A percentile compares a stretch with the other conserved stretches of the same genome.
phyloP scores from a whole-genome alignment of 2,329 filamentous ascomycete species.

The Ceratocystis variospora region DNA sequence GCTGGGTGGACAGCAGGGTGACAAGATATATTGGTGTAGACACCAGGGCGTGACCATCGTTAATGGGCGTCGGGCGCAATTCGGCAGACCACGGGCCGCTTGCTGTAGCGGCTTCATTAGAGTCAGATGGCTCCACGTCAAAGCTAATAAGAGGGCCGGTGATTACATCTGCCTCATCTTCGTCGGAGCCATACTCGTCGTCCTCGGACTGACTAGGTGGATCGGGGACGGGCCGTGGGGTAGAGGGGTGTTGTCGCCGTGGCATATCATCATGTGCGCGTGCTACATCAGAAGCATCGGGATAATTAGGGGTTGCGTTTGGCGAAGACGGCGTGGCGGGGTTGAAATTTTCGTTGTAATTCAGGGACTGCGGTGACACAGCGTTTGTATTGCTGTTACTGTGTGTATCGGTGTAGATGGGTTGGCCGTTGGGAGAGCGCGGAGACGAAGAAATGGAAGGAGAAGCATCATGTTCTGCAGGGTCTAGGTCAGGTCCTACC shows the following conservation, averaged over 20 bases:
- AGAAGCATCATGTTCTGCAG: neutral
- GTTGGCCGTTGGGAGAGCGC: neutral
- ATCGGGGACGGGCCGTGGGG: neutral
- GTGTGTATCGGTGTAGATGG: neutral
- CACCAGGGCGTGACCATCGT: conserved; percentile 23
- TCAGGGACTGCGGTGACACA: neutral
- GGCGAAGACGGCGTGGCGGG: neutral
- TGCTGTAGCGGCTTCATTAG: conserved; percentile 37
- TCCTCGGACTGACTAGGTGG: conserved; percentile 24
- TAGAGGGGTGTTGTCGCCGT: neutral
- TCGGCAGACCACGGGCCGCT: conserved; percentile 41
- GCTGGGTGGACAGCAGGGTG: conserved; percentile 34
- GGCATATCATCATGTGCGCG: neutral
- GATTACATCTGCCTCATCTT: conserved; percentile 42
- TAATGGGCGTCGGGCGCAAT: conserved; percentile 36
- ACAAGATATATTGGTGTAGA: conserved; percentile 30
- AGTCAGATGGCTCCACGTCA: conserved; percentile 44
- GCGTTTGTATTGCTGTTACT: neutral
- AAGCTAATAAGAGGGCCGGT: conserved; percentile 47
- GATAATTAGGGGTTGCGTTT: neutral
- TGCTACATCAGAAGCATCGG: neutral
- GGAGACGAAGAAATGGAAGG: neutral
- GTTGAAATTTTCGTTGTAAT: neutral
- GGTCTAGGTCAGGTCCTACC: neutral
- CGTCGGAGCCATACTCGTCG: conserved; percentile 42